phyloP scores from a whole-genome alignment of 2,329 filamentous ascomycete species.

The Capronia coronata region DNA sequence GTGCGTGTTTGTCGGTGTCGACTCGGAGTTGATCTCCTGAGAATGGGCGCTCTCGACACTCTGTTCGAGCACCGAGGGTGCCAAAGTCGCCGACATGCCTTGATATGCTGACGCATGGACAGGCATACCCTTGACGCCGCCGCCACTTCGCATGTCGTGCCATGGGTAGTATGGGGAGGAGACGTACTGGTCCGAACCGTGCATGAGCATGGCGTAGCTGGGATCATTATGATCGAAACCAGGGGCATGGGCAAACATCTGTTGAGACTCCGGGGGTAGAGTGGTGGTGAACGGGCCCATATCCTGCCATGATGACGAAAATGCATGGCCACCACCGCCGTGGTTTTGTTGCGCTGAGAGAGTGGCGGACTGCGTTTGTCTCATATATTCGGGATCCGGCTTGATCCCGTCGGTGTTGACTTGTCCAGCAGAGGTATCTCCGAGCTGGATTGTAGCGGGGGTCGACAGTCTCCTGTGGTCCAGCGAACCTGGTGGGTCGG shows the following conservation, averaged over 20 bases:
- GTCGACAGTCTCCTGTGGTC: slow-evolving; percentile 41
- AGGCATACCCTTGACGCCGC: slow-evolving; percentile 27
- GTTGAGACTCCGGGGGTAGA: slow-evolving; percentile 49
- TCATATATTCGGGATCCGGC: slow-evolving; percentile 22
- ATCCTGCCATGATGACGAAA: slow-evolving; percentile 26
- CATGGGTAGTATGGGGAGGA: slow-evolving; percentile 42
- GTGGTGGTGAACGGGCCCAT: slow-evolving; percentile 44
- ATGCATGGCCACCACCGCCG: slow-evolving; percentile 3
- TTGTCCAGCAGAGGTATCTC: slow-evolving; percentile 8
- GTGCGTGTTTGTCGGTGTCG: slow-evolving; percentile 6
- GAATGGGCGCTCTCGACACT: neutral
- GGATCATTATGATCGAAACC: slow-evolving; percentile 43
- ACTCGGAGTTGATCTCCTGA: neutral
- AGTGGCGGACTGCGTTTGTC: slow-evolving; percentile 29
- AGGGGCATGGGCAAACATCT: slow-evolving; percentile 42
- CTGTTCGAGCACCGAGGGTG: slow-evolving; percentile 35
- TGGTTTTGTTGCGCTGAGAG: slow-evolving; percentile 23
- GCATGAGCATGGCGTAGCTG: slow-evolving; percentile 43
- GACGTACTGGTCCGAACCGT: slow-evolving; percentile 36
- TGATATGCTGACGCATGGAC: slow-evolving; percentile 29
- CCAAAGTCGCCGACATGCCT: slow-evolving; percentile 39
- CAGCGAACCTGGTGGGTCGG: slow-evolving; percentile 31
- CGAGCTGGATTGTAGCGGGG: slow-evolving; percentile 31
- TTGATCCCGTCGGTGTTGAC: slow-evolving; percentile 15
- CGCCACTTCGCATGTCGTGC: slow-evolving; percentile 34